These are phyloP conservation scores for Clathrospora elynae DNA, from an alignment of 2,329 filamentous ascomycete species.

Conservation along the genomic window DNA sequence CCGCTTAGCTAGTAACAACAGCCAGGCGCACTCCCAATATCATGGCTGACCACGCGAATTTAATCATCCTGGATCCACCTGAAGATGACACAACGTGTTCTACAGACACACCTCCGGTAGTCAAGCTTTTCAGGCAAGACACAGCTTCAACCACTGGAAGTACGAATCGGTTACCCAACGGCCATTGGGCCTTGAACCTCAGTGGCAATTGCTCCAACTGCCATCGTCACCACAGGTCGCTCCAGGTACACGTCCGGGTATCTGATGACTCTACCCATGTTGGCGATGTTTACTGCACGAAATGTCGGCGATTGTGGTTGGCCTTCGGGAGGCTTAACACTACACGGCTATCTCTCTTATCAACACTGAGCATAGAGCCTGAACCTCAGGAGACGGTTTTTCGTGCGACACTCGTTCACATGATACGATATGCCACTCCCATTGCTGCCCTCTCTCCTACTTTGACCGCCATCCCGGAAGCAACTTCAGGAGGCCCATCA, in stretches of 20 bases:
- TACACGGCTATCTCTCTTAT: conserved; percentile 35
- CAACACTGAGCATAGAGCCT: conserved; percentile 23
- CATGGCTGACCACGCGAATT: conserved; percentile 14
- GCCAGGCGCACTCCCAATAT: neutral
- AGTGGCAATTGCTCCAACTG: conserved; percentile 39
- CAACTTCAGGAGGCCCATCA: conserved; percentile 15
- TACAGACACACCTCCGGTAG: neutral
- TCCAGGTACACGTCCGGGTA: conserved; percentile 25
- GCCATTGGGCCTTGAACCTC: conserved; percentile 28
- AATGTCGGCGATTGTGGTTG: conserved; percentile 32
- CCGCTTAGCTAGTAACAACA: conserved; percentile 4
- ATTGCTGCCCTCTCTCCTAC: conserved; percentile 24
- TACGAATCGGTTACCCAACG: conserved; percentile 20
- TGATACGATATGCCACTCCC: conserved; percentile 26
- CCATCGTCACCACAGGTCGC: conserved; percentile 34
- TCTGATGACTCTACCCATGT: conserved; percentile 16
- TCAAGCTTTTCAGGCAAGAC: conserved; percentile 16
- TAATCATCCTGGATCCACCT: neutral
- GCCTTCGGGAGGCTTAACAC: conserved; percentile 30
- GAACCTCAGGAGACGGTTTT: conserved; percentile 24
- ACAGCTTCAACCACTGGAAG: conserved; percentile 28
- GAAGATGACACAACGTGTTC: conserved; percentile 1
- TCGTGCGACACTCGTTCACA: conserved; percentile 23
- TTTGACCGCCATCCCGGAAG: conserved; percentile 24
- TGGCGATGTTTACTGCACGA: conserved; percentile 30